Evolutionary conservation across 768 basidiomycete genomes (phyloP).

Genomic region (Lactarius evosmus): DNA sequence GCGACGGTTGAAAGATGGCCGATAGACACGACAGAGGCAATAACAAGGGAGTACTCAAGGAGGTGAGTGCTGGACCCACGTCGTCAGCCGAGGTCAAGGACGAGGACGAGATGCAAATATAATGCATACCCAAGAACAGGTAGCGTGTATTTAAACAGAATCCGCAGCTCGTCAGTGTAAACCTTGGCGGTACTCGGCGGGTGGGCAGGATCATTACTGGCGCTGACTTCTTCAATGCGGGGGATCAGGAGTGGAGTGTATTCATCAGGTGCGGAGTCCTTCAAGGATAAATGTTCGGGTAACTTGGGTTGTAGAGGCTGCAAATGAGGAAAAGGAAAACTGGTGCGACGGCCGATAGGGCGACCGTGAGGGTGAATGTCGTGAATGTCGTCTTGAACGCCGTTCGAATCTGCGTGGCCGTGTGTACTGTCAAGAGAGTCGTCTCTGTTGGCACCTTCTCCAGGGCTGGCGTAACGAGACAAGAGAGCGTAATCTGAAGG

Average conservation of each 20-base stretch:
- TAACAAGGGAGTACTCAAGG: slow-evolving; percentile 81
- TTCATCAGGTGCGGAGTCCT: slow-evolving; percentile 30
- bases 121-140: slow-evolving; percentile 62
- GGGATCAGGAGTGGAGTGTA: slow-evolving; percentile 41
- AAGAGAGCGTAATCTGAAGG: slow-evolving; percentile 66
- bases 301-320: slow-evolving; percentile 39
- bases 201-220: slow-evolving; percentile 10
- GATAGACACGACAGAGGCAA: slow-evolving; percentile 81
- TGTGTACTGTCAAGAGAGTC: slow-evolving; percentile 13
- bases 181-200: slow-evolving; percentile 31
- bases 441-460: slow-evolving; percentile 1
- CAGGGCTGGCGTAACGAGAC: slow-evolving; percentile 44
- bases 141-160: slow-evolving; percentile 60
- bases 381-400: background rate
- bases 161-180: slow-evolving; percentile 57
- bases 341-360: slow-evolving; percentile 28
- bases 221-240: slow-evolving; percentile 49
- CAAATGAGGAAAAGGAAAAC: slow-evolving; percentile 38
- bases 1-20: slow-evolving; percentile 90
- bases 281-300: slow-evolving; percentile 34
- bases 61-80: slow-evolving; percentile 58
- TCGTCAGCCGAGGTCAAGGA: slow-evolving; percentile 1
- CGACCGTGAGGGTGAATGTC: background rate
- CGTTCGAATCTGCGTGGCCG: background rate
- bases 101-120: background rate